A percentile compares a stretch with the other conserved stretches of the same genome.
Conservation (phyloP, 2,329 filamentous ascomycete genomes). For the Claviceps arundinis region DNA sequence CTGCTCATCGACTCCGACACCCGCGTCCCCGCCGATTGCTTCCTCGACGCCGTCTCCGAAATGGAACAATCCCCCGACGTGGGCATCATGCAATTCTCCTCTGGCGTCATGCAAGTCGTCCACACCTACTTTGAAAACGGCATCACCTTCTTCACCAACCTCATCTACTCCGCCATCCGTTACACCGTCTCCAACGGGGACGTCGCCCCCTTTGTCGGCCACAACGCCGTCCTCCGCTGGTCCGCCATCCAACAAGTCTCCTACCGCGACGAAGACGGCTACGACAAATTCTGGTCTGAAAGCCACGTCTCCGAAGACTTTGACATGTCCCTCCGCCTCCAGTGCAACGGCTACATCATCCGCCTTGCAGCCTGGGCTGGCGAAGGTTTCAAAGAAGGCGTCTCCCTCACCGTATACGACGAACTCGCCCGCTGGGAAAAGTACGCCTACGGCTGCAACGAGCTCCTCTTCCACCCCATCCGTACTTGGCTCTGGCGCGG, state of each 20-base stretch:
- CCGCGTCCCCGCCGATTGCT: slow-evolving; percentile 62
- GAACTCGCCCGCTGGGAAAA: slow-evolving; percentile 79
- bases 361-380: slow-evolving; percentile 60
- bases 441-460: slow-evolving; percentile 74
- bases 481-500: slow-evolving; percentile 59
- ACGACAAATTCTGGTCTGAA: slow-evolving; percentile 74
- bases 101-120: slow-evolving; percentile 67
- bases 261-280: slow-evolving; percentile 55
- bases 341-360: slow-evolving; percentile 59
- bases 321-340: slow-evolving; percentile 67
- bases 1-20: slow-evolving; percentile 65
- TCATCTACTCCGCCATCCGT: slow-evolving; percentile 64
- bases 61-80: slow-evolving; percentile 72
- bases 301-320: slow-evolving; percentile 71
- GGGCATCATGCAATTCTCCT: slow-evolving; percentile 65
- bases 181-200: slow-evolving; percentile 68
- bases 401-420: slow-evolving; percentile 74
- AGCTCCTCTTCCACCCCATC: slow-evolving; percentile 68
- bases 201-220: slow-evolving; percentile 68
- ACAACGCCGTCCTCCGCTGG: slow-evolving; percentile 67
- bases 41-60: slow-evolving; percentile 67
- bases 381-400: slow-evolving; percentile 71
- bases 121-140: slow-evolving; percentile 60
- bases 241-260: slow-evolving; percentile 60
- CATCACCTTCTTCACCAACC: slow-evolving; percentile 59